A percentile compares a stretch with the other conserved stretches of the same genome.
Evolutionary conservation across 2,329 filamentous ascomycete genomes (phyloP).

Genomic region (Setomelanomma holmii): DNA sequence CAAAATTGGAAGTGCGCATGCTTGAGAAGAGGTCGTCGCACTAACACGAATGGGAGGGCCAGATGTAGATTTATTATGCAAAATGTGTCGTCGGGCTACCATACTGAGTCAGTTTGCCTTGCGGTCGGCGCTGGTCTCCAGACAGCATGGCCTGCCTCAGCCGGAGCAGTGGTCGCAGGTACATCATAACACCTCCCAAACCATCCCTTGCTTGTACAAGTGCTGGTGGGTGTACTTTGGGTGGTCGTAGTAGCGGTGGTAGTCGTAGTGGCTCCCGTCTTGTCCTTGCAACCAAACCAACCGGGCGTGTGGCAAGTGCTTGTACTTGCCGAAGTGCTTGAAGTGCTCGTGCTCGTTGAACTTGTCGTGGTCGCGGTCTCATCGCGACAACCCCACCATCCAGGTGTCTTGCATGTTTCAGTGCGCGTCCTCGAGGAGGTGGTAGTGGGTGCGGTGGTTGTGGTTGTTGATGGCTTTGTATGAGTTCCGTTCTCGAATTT

Average conservation of each 20-base stretch:
- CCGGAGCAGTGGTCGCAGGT: slow-evolving; percentile 33
- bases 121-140: slow-evolving; percentile 33
- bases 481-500: slow-evolving; percentile 47
- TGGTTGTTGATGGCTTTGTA: slow-evolving; percentile 32
- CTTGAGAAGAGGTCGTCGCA: too few species aligned
- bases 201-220: slow-evolving; percentile 45
- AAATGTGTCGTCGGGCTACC: too few species aligned
- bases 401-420: slow-evolving; percentile 46
- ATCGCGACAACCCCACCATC: slow-evolving; percentile 48
- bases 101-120: slow-evolving; percentile 26
- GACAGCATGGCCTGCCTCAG: slow-evolving; percentile 33
- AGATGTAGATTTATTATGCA: too few species aligned
- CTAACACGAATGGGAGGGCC: too few species aligned
- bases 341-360: slow-evolving; percentile 23
- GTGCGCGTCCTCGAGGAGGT: slow-evolving; percentile 38
- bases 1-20: background rate
- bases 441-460: slow-evolving; percentile 28
- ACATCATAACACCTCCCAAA: slow-evolving; percentile 44
- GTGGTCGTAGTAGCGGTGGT: slow-evolving; percentile 33
- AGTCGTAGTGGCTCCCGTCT: slow-evolving; percentile 30
- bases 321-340: slow-evolving; percentile 27
- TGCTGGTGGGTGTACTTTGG: slow-evolving; percentile 29
- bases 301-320: slow-evolving; percentile 43
- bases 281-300: slow-evolving; percentile 48
- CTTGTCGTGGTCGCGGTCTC: slow-evolving; percentile 34